A percentile compares a stretch with the other conserved stretches of the same genome.
Evolutionary conservation across 805 yeast genomes (phyloP).

Genomic region (Cephaloascus fragrans): DNA sequence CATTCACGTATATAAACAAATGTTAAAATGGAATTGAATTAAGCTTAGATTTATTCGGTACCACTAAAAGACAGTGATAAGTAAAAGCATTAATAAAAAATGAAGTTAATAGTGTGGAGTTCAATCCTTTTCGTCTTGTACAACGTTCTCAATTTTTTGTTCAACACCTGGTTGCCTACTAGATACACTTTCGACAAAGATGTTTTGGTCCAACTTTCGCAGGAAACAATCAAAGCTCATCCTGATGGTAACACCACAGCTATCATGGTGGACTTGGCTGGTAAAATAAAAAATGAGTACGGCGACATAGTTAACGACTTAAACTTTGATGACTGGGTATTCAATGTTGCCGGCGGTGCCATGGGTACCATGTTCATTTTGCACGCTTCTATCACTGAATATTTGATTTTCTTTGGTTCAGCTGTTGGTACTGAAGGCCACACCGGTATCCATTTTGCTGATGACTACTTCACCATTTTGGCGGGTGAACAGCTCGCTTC

Average conservation of each 20-base stretch:
- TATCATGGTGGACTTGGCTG: slow-evolving; percentile 53
- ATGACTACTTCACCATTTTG: slow-evolving; percentile 90
- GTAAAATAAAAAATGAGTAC: slow-evolving; percentile 49
- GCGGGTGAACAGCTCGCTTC: slow-evolving; percentile 74
- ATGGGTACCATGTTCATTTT: slow-evolving; percentile 94
- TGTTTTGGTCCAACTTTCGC: slow-evolving; percentile 47
- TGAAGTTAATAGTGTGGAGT: not conserved
- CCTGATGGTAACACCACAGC: slow-evolving; percentile 53
- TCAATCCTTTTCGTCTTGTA: slow-evolving; percentile 14
- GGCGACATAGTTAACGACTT: slow-evolving; percentile 68
- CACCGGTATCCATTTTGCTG: slow-evolving; percentile 92
- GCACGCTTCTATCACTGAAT: slow-evolving; percentile 92
- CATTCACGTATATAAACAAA: no score
- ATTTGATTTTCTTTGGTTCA: slow-evolving; percentile 86
- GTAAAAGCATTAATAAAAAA: no score
- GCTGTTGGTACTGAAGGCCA: slow-evolving; percentile 96
- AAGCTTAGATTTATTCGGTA: no score
- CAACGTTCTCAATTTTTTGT: slow-evolving; percentile 28
- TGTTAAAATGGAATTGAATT: no score
- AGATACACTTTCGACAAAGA: slow-evolving; percentile 63
- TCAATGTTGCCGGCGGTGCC: slow-evolving; percentile 97
- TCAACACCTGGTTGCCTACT: slow-evolving; percentile 58
- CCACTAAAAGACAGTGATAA: no score
- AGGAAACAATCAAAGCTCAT: slow-evolving; percentile 41
- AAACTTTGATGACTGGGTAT: slow-evolving; percentile 81